Percentiles rank a stretch among this genome's conserved stretches.
phyloP scores from a whole-genome alignment of 805 yeast genomes.

The Sugiyamaella floridensis region DNA sequence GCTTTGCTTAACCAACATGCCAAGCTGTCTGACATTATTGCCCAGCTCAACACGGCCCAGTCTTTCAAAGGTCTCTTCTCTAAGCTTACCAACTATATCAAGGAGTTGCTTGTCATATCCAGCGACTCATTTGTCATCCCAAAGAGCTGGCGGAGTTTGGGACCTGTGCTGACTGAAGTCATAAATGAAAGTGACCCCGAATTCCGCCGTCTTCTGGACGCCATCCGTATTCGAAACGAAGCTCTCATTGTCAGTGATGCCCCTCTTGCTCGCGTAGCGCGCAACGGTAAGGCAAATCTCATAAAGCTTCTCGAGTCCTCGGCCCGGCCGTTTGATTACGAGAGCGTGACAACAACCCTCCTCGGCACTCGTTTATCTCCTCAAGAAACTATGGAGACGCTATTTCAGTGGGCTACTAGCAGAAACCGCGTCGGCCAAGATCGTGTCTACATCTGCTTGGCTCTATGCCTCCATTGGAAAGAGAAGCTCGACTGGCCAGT shows the following conservation, averaged over 20 bases:
- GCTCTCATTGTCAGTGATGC: conserved; percentile 20
- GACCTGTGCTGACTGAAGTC: conserved; percentile 24
- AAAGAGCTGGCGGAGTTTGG: conserved; percentile 24
- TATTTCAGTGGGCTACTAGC: conserved; percentile 27
- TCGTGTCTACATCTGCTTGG: conserved; percentile 20
- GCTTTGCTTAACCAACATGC: conserved; percentile 40
- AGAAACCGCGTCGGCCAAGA: conserved; percentile 15
- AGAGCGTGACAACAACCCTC: conserved; percentile 14
- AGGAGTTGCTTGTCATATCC: conserved; percentile 18
- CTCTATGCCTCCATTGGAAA: conserved; percentile 16
- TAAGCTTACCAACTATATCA: conserved; percentile 14
- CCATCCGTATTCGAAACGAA: conserved; percentile 20
- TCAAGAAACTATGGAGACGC: conserved; percentile 13
- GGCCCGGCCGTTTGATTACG: conserved; percentile 19
- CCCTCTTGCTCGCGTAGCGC: conserved; percentile 16
- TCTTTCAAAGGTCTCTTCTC: conserved; percentile 23
- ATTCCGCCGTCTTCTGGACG: conserved; percentile 10
- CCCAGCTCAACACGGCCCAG: conserved; percentile 14
- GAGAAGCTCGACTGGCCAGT: conserved; percentile 19
- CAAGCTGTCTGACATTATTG: conserved; percentile 23
- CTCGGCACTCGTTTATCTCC: conserved; percentile 12
- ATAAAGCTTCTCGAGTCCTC: conserved; percentile 28
- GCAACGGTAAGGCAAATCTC: conserved; percentile 14
- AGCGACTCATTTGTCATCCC: conserved; percentile 31
- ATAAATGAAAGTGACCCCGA: conserved; percentile 14